These are phyloP conservation scores for Ceratocystis diversiconidia DNA, from an alignment of 2,329 filamentous ascomycete species.

Conservation along the genomic window DNA sequence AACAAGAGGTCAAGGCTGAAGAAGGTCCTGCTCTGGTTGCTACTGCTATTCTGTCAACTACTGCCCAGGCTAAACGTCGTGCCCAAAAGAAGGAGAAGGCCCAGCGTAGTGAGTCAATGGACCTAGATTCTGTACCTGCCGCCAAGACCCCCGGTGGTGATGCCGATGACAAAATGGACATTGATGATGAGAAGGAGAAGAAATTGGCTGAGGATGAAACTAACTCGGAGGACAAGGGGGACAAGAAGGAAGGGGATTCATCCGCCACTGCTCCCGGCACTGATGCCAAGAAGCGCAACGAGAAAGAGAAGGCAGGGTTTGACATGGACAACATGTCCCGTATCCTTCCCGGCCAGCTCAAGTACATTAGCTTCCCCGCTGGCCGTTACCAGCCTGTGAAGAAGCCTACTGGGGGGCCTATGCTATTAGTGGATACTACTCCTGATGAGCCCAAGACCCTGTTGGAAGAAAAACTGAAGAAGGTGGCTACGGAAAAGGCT, in stretches of 20 bases:
- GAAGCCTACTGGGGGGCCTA: conserved; percentile 84
- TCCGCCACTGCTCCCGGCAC: conserved; percentile 28
- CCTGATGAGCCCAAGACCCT: conserved; percentile 65
- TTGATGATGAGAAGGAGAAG: conserved; percentile 49
- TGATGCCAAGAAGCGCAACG: conserved; percentile 70
- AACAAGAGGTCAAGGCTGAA: conserved; percentile 87
- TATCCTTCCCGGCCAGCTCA: conserved; percentile 81
- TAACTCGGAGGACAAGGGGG: conserved; percentile 41
- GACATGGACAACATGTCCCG: conserved; percentile 95
- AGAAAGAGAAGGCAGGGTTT: conserved; percentile 94
- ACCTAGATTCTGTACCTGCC: conserved; percentile 62
- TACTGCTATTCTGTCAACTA: conserved; percentile 90
- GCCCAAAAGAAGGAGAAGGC: conserved; percentile 90
- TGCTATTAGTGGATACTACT: conserved; percentile 75
- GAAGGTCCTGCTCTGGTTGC: conserved; percentile 89
- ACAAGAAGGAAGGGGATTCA: conserved; percentile 42
- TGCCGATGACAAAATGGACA: conserved; percentile 75
- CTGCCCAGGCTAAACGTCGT: conserved; percentile 87
- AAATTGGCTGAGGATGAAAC: conserved; percentile 34
- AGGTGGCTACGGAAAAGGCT: conserved; percentile 49
- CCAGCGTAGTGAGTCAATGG: conserved; percentile 85
- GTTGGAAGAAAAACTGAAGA: conserved; percentile 87
- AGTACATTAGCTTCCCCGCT: conserved; percentile 85
- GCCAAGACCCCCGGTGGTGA: conserved; percentile 36
- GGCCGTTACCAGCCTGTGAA: conserved; percentile 84